Evolutionary conservation across 352 stramenopile species (phyloP).

Genomic region (Globisporangium rhizosaccharum): DNA sequence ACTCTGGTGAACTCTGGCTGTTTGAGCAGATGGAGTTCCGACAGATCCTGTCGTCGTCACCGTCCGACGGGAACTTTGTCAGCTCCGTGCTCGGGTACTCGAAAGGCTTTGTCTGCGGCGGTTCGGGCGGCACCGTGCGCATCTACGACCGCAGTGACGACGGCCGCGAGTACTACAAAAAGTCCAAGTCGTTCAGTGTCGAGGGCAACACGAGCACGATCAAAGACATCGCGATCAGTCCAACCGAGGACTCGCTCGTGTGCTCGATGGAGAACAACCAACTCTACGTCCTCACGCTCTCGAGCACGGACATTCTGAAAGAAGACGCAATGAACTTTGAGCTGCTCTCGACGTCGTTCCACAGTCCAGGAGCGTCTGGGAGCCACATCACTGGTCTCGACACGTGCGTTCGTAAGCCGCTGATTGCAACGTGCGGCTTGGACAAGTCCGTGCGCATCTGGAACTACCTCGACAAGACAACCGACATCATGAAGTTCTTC

Average conservation of each 20-base stretch:
- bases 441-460: constrained; percentile 91
- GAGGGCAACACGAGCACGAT: constrained; percentile 79
- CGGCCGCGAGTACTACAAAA: constrained; percentile 87
- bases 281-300: constrained; percentile 87
- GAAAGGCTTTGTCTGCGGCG: constrained; percentile 86
- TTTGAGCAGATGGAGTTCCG: constrained; percentile 93
- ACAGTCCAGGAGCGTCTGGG: constrained; percentile 58
- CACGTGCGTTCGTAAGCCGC: constrained; percentile 89
- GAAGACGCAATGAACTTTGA: constrained; percentile 94
- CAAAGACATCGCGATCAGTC: constrained; percentile 81
- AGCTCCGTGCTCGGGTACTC: constrained; percentile 84
- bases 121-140: constrained; percentile 63
- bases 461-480: constrained; percentile 92
- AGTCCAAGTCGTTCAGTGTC: constrained; percentile 85
- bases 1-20: constrained; percentile 87
- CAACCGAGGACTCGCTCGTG: constrained; percentile 86
- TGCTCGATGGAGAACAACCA: constrained; percentile 88
- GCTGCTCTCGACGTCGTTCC: constrained; percentile 84
- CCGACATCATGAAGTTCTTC: constrained; percentile 90
- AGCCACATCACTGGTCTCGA: constrained; percentile 90
- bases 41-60: constrained; percentile 63
- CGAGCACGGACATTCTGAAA: constrained; percentile 90
- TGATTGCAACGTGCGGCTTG: constrained; percentile 87
- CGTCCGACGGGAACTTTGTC: constrained; percentile 76
- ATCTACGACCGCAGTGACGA: constrained; percentile 87